Evolutionary conservation across 306 rosid genomes (phyloP).

Genomic region (Sicyos edulis): DNA sequence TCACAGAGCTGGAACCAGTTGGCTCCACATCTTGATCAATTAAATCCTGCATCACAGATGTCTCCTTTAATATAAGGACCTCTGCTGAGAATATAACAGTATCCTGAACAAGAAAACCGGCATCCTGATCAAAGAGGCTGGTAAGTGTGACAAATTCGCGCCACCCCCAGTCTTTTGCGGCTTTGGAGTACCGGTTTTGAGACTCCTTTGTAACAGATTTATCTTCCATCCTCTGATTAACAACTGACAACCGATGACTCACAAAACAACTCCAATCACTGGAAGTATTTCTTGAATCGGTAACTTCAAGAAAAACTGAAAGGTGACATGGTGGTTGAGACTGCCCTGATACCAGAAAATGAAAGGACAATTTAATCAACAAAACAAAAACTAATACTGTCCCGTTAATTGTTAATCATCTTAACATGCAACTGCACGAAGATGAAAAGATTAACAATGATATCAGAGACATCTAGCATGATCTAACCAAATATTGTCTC

Average conservation of each 20-base stretch:
- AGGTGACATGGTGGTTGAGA: constrained; percentile 99
- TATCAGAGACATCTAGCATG: constrained; percentile 12
- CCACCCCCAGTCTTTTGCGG: constrained; percentile 99
- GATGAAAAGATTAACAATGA: constrained; percentile 6
- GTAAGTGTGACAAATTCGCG: constrained; percentile 99
- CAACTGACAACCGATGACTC: constrained; percentile 90
- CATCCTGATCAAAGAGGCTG: constrained; percentile 98
- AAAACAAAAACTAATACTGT: neutral
- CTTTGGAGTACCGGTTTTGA: constrained; percentile 98
- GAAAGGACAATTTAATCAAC: constrained; percentile 40
- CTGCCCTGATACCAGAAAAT: constrained; percentile 84
- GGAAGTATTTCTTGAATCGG: constrained; percentile 92
- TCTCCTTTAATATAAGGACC: constrained; percentile 94
- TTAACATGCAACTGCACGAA: neutral
- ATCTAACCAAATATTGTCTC: constrained; percentile 16
- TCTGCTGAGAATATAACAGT: constrained; percentile 95
- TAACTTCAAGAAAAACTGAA: constrained; percentile 98
- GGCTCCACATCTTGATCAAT: constrained; percentile 55
- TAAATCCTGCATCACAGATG: constrained; percentile 81
- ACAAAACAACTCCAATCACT: constrained; percentile 99
- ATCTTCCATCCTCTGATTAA: constrained; percentile 84
- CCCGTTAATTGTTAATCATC: neutral
- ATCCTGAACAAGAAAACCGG: constrained; percentile 94
- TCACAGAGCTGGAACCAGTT: constrained; percentile 38
- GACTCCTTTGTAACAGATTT: constrained; percentile 98